Evolutionary conservation across 352 stramenopile genomes (phyloP).

Genomic region (Globisporangium camurandrum): DNA sequence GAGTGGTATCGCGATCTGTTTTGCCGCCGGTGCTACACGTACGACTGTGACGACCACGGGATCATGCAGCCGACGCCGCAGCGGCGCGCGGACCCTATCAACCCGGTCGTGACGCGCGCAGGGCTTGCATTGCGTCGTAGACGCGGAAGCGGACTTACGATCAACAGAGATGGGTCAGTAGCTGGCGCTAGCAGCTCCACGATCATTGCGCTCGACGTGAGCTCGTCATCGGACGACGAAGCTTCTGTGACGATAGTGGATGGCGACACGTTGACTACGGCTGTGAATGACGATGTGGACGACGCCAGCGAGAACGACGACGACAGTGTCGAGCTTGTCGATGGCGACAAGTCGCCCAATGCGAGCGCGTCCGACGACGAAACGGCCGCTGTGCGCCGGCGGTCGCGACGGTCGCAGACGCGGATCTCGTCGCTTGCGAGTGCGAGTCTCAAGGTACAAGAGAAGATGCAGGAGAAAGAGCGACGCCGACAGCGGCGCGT

Average conservation of each 20-base stretch:
- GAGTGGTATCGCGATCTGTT: slow-evolving; percentile 85
- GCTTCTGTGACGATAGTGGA: too few relatives aligned
- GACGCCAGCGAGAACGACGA: slow-evolving; percentile 11
- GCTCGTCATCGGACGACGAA: too few relatives aligned
- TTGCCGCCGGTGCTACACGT: slow-evolving; percentile 85
- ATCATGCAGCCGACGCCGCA: slow-evolving; percentile 53
- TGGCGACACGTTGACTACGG: background rate
- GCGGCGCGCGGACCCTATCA: slow-evolving; percentile 40
- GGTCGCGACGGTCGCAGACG: slow-evolving; percentile 55
- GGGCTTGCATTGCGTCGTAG: slow-evolving; percentile 17
- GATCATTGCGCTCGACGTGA: background rate
- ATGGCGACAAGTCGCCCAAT: slow-evolving; percentile 1
- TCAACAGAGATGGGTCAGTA: too few relatives aligned
- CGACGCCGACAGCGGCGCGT: slow-evolving; percentile 15
- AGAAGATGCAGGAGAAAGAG: slow-evolving; percentile 47
- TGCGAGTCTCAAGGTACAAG: slow-evolving; percentile 47
- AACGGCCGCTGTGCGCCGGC: slow-evolving; percentile 19
- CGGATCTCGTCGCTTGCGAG: slow-evolving; percentile 52
- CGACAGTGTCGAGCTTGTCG: background rate
- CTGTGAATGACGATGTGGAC: slow-evolving; percentile 16
- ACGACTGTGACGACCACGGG: slow-evolving; percentile 88
- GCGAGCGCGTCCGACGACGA: slow-evolving; percentile 18
- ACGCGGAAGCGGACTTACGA: too few relatives aligned
- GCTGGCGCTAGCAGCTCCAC: background rate
- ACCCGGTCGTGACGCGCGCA: slow-evolving; percentile 37